Conservation (phyloP, 2,329 filamentous ascomycete genomes). For the Hymenoscyphus linearis region DNA sequence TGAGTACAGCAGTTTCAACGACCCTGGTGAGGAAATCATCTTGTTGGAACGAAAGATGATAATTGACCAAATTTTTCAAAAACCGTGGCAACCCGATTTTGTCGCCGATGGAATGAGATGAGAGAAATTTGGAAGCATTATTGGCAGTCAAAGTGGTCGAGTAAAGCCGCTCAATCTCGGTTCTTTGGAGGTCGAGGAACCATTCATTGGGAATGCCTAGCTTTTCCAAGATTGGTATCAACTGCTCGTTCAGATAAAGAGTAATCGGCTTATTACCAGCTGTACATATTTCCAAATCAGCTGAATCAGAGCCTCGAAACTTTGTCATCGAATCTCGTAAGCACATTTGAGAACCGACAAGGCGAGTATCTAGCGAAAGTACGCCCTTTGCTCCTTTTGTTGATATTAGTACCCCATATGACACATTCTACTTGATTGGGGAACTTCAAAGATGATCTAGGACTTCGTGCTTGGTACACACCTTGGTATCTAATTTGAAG, state of each 20-base stretch:
- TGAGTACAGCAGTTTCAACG: constrained; percentile 65
- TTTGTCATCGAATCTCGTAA: constrained; percentile 76
- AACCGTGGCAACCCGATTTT: constrained; percentile 56
- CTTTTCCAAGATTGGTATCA: constrained; percentile 84
- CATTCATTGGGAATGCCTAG: constrained; percentile 53
- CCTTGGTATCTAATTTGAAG: constrained; percentile 71
- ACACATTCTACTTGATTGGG: neutral
- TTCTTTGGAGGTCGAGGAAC: constrained; percentile 60
- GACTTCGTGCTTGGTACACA: constrained; percentile 21
- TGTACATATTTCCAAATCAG: constrained; percentile 67
- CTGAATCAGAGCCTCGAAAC: constrained; percentile 52
- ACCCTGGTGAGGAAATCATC: constrained; percentile 65
- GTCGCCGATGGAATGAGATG: constrained; percentile 54
- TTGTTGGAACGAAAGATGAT: constrained; percentile 59
- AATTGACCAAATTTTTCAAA: constrained; percentile 50
- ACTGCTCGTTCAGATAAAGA: constrained; percentile 70
- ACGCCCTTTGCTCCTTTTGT: constrained; percentile 68
- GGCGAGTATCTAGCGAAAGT: constrained; percentile 60
- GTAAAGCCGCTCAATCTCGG: constrained; percentile 56
- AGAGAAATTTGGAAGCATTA: constrained; percentile 64
- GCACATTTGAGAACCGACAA: constrained; percentile 52
- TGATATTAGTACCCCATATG: neutral
- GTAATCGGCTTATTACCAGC: constrained; percentile 61
- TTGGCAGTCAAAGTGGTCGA: constrained; percentile 49
- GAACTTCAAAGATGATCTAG: neutral